These are phyloP conservation scores for Rasamsonia emersonii DNA, from an alignment of 2,329 filamentous ascomycete genomes.

Conservation along the genomic window DNA sequence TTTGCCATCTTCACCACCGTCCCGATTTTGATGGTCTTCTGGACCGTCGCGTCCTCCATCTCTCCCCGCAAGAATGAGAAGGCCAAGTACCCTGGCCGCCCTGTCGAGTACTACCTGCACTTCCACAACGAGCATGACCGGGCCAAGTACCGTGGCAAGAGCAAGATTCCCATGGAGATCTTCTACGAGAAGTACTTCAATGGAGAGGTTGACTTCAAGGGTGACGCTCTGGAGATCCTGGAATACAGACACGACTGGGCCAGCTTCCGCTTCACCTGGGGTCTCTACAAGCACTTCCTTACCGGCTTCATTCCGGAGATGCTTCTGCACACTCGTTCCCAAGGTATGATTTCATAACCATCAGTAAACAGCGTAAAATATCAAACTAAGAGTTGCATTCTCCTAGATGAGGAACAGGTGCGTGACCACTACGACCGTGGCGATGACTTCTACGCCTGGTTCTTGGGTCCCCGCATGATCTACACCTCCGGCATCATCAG, in stretches of 20 bases:
- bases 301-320: conserved; percentile 82
- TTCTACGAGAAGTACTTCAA: conserved; percentile 99
- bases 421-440: conserved; percentile 96
- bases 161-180: conserved; percentile 56
- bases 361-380: background rate
- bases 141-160: conserved; percentile 40
- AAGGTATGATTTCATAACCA: conserved; percentile 47
- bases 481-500: conserved; percentile 94
- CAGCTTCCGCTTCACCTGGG: conserved; percentile 80
- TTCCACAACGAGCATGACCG: conserved; percentile 40
- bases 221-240: conserved; percentile 77
- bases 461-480: conserved; percentile 96
- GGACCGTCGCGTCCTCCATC: conserved; percentile 69
- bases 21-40: conserved; percentile 74
- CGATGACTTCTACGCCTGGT: conserved; percentile 98
- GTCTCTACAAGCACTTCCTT: conserved; percentile 81
- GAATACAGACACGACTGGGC: conserved; percentile 98
- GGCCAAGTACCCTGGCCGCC: conserved; percentile 72
- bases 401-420: conserved; percentile 86
- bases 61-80: conserved; percentile 91
- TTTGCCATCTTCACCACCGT: conserved; percentile 69
- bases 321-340: conserved; percentile 83
- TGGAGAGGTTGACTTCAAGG: conserved; percentile 90
- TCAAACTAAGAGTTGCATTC: conserved; percentile 22
- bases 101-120: conserved; percentile 73